A percentile compares a stretch with the other conserved stretches of the same genome.
Conservation (phyloP, 1,284 basidiomycete species). For the Athelia psychrophila region DNA sequence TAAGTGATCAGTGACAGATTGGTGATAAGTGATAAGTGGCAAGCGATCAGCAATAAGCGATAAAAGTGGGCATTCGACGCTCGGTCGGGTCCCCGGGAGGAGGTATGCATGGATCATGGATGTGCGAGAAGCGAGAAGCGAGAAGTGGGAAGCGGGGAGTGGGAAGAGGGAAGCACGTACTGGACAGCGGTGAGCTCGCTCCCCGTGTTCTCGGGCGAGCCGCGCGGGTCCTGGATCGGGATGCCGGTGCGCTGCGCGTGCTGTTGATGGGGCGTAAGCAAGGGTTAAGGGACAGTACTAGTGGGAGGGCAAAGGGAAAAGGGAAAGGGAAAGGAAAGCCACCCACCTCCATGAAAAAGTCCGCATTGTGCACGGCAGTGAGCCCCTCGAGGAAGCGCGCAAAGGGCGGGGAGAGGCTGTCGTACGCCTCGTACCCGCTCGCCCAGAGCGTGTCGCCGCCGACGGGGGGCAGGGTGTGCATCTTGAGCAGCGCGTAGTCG, state of each 20-base stretch:
- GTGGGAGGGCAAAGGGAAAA: too few relatives aligned
- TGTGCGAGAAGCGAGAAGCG: too few relatives aligned
- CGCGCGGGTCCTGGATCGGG: slow-evolving; percentile 40
- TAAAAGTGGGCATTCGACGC: too few relatives aligned
- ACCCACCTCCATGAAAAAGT: slow-evolving; percentile 45
- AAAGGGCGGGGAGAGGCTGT: slow-evolving; percentile 56
- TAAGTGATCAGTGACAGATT: too few relatives aligned
- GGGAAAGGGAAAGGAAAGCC: too few relatives aligned
- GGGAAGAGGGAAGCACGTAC: slow-evolving; percentile 24
- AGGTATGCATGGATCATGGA: too few relatives aligned
- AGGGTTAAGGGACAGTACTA: too few relatives aligned
- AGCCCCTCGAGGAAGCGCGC: slow-evolving; percentile 56
- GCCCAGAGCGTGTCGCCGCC: slow-evolving; percentile 54
- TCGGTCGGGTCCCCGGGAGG: too few relatives aligned
- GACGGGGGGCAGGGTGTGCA: slow-evolving; percentile 53
- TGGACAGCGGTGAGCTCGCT: slow-evolving; percentile 54
- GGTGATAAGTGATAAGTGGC: too few relatives aligned
- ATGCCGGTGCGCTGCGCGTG: slow-evolving; percentile 24
- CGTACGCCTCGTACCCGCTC: slow-evolving; percentile 63
- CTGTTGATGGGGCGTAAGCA: slow-evolving; percentile 9
- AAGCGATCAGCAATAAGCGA: too few relatives aligned
- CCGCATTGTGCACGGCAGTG: slow-evolving; percentile 55
- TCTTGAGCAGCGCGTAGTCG: slow-evolving; percentile 63
- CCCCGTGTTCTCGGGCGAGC: slow-evolving; percentile 59
- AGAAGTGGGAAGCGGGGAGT: too few relatives aligned